Base-by-base conservation (phyloP, 2,329 filamentous ascomycete species). In the Pyricularia pennisetigena region DNA sequence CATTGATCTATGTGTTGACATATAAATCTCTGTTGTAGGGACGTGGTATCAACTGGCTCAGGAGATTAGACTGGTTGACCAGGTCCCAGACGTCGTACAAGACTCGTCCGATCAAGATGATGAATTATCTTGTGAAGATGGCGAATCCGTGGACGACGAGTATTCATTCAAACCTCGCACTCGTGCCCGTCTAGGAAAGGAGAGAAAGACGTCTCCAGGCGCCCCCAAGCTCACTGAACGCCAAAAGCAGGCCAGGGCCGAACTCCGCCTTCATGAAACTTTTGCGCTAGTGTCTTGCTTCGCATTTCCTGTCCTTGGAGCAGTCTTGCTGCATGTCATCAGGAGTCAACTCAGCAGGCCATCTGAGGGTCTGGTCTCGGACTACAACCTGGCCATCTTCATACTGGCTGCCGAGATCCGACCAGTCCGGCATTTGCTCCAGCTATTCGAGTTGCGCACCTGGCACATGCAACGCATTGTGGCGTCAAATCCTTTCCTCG, bases 341-440 rank as follows among this genome's bases (percentile, higher is more conserved):
- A 88, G 94, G 66, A 85, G 85, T 9, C 92, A 94, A 73, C 86
- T 98, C 23, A 94, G 91, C 28, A 85, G 91, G 1, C 92, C 91
- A 0, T 93, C 93, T 0, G 93, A 96, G 76, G 92, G 92, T 1
- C 82, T 98, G 12, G 90, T 98, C 7, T 97, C 93, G 4, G 92
- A 97, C 77, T 96, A 94, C 79, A 97, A 97, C 77, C 83, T 98
- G 68, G 93, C 90, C 14, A 92, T 98, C 67, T 98, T 97, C 77
- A 82, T 97, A 2, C 84, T 97, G 23, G 92, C 91, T 0, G 91
- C 94, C 3, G 94, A 98, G 78, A 82, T 97, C 30, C 89, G 92
- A 3, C 94, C 94, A 0, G 81, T 93, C 65, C 87, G 91, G 1
- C 94, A 97, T 75, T 80, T 96, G 29, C 86, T 97, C 70, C 92